Evolutionary conservation across 1,284 basidiomycete species (phyloP).

Genomic region (Heterobasidion occidentale): DNA sequence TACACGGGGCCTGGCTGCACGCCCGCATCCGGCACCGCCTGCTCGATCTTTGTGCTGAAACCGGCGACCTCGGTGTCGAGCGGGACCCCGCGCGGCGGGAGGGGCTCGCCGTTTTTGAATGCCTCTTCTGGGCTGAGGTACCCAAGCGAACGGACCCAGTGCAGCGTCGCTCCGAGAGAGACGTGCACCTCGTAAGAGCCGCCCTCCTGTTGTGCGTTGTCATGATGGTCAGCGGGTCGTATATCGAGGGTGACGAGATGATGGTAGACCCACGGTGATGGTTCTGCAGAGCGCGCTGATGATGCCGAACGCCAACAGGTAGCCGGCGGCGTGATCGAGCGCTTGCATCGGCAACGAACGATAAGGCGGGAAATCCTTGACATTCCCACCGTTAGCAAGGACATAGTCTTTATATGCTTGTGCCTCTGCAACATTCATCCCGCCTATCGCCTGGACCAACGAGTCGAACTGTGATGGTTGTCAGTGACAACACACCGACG

Average conservation of each 20-base stretch:
- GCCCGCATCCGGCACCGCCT: constrained; percentile 13
- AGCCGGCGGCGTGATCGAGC: constrained; percentile 55
- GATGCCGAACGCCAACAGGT: constrained; percentile 53
- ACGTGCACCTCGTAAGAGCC: constrained; percentile 56
- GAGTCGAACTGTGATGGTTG: constrained; percentile 47
- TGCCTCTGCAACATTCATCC: constrained; percentile 54
- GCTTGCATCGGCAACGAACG: constrained; percentile 53
- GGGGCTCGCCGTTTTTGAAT: constrained; percentile 28
- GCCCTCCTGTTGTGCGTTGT: constrained; percentile 36
- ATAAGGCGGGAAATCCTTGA: constrained; percentile 22
- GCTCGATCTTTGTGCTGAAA: constrained; percentile 20
- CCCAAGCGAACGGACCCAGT: constrained; percentile 51
- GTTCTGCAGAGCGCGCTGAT: constrained; percentile 46
- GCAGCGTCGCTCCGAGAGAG: constrained; percentile 46
- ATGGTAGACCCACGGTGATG: constrained; percentile 32
- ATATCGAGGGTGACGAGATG: background rate
- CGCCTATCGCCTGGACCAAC: constrained; percentile 57
- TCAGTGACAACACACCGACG: background rate
- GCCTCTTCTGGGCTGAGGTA: constrained; percentile 31
- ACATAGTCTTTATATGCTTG: constrained; percentile 32
- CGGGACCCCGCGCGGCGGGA: constrained; percentile 26
- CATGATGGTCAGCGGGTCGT: no score
- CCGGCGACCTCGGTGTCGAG: constrained; percentile 29
- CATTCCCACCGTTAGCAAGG: constrained; percentile 8
- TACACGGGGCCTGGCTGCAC: constrained; percentile 7